Evolutionary conservation across 805 yeast genomes (phyloP).

Genomic region (Zygosaccharomyces gambellarensis): DNA sequence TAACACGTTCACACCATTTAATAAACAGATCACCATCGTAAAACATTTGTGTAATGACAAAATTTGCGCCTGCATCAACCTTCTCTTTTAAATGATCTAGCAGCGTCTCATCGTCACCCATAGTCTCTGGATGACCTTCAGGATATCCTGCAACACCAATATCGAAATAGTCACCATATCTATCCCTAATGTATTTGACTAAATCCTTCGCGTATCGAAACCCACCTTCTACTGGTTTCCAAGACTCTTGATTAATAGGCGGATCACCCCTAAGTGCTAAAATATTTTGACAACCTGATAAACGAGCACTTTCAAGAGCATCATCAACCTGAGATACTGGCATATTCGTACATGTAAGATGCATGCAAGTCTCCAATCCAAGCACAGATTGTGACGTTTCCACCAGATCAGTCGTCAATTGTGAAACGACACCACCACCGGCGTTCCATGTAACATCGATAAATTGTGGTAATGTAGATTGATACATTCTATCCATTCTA

Average conservation of each 20-base stretch:
- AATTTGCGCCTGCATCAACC: conserved; percentile 90
- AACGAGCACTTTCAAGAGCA: conserved; percentile 79
- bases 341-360: conserved; percentile 96
- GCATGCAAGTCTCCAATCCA: conserved; percentile 97
- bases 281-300: conserved; percentile 92
- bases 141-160: conserved; percentile 98
- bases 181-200: conserved; percentile 63
- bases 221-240: conserved; percentile 58
- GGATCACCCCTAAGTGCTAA: conserved; percentile 95
- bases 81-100: conserved; percentile 72
- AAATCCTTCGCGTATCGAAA: conserved; percentile 86
- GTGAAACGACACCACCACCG: conserved; percentile 75
- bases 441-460: conserved; percentile 99
- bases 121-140: conserved; percentile 93
- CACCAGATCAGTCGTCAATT: conserved; percentile 85
- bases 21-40: conserved; percentile 87
- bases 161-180: conserved; percentile 84
- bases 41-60: conserved; percentile 94
- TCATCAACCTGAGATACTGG: conserved; percentile 70
- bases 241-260: conserved; percentile 48
- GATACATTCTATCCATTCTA: conserved; percentile 96
- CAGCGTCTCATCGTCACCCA: conserved; percentile 44
- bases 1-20: conserved; percentile 68
- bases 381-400: conserved; percentile 83
- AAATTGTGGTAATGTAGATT: conserved; percentile 74